Base-by-base conservation (phyloP, 2,329 filamentous ascomycete genomes). In the Graphilbum fragrans region DNA sequence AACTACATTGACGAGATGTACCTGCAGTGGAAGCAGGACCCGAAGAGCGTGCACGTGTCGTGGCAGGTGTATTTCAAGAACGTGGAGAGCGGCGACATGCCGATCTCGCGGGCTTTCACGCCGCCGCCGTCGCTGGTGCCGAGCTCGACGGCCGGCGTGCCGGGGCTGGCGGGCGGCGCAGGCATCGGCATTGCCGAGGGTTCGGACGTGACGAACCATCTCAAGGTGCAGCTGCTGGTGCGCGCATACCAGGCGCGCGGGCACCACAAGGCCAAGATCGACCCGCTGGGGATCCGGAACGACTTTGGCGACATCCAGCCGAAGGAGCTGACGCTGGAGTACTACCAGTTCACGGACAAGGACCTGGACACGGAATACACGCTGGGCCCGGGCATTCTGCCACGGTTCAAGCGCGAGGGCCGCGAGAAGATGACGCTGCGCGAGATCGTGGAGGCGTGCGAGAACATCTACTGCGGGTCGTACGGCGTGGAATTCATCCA, bases 1-100 rank as follows among this genome's bases (percentile, higher is more conserved):
- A 95, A 94, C 70, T 98, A 98, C 69, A 86, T 98, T 60, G 92
- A 98, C 64, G 92, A 95, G 71, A 98, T 98, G 92, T 98, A 98
- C 66, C 71, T 95, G 69, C 80, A 88, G 60, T 98, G 92, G 92
- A 94, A 90, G 67, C 72, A 84, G 50, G 87, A 98, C 55, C 88
- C 92, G 40, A 75, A 79, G 55, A 94, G 86, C 58, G 92, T 98
- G 45, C 92, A 98, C 65, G 74, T 94, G 55, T 98, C 92, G 61
- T 98, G 92, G 92, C 90, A 94, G 69, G 81, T 93, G 59, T 98
- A 98, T 75, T 98, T 98, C 76, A 86, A 81, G 69, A 98, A 98
- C 69, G 95, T 98, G 84, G 92, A 98, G 71, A 84, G 79, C 51
- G 92, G 92, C 61, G 85, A 92, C 57, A 96, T 98, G 86, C 90